Conservation (phyloP, 2,329 filamentous ascomycete genomes). For the Neopestalotiopsis rosae region DNA sequence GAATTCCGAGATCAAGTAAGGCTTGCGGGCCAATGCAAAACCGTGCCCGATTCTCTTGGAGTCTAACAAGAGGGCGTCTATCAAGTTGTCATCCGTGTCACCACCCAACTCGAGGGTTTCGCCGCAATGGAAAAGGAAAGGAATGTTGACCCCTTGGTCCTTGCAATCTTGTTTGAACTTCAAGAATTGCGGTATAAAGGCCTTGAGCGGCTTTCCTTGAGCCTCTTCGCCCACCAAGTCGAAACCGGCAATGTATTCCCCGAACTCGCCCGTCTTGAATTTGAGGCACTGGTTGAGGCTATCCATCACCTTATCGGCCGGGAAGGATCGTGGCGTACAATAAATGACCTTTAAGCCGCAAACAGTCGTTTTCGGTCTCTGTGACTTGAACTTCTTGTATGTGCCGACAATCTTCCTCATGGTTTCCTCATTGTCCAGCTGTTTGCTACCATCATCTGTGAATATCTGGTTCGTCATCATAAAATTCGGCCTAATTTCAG, state of each 20-base stretch:
- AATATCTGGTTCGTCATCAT: slow-evolving; percentile 59
- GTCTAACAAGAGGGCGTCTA: slow-evolving; percentile 69
- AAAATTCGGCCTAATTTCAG: slow-evolving; percentile 65
- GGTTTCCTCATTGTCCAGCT: slow-evolving; percentile 53
- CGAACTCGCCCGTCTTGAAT: slow-evolving; percentile 53
- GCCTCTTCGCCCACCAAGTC: slow-evolving; percentile 66
- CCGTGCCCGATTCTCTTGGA: slow-evolving; percentile 77
- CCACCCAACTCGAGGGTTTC: slow-evolving; percentile 73
- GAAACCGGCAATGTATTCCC: slow-evolving; percentile 61
- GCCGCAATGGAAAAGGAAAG: slow-evolving; percentile 78
- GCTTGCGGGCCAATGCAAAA: slow-evolving; percentile 71
- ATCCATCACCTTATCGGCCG: slow-evolving; percentile 46
- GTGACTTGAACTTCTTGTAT: slow-evolving; percentile 44
- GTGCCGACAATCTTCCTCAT: slow-evolving; percentile 58
- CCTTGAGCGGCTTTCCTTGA: slow-evolving; percentile 55
- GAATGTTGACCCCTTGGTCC: slow-evolving; percentile 58
- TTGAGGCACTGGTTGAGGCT: slow-evolving; percentile 59
- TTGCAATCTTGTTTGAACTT: slow-evolving; percentile 54
- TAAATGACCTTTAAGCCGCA: slow-evolving; percentile 64
- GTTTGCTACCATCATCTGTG: slow-evolving; percentile 49
- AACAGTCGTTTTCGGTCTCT: neutral
- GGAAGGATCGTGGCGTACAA: slow-evolving; percentile 63
- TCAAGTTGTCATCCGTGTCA: slow-evolving; percentile 69
- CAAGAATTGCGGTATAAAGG: slow-evolving; percentile 54
- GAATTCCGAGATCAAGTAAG: slow-evolving; percentile 69